A percentile compares a stretch with the other conserved stretches of the same genome.
Evolutionary conservation across 441 rosid species (phyloP).

Genomic region (Euphorbia schlechtendalii): DNA sequence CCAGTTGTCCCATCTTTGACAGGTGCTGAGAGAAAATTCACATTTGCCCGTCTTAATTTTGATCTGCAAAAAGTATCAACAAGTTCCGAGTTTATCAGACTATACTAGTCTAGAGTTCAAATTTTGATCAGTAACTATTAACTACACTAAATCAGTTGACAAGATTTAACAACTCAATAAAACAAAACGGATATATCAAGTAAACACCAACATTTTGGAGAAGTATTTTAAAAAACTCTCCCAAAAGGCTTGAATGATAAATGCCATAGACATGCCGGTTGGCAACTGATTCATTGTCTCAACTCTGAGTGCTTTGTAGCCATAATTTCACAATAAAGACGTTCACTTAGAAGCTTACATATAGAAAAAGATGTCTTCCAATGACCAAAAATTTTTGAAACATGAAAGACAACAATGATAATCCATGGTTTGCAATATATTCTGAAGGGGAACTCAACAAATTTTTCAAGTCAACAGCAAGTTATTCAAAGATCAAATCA

Average conservation of each 20-base stretch:
- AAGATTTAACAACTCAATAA: neutral
- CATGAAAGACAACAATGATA: neutral
- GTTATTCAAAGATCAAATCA: neutral
- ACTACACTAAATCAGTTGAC: neutral
- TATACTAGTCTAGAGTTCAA: neutral
- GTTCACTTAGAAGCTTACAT: neutral
- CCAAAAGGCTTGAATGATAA: neutral
- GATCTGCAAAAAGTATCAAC: constrained; percentile 36
- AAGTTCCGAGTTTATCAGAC: neutral
- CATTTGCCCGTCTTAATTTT: constrained; percentile 73
- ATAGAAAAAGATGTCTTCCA: constrained; percentile 2
- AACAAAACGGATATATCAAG: neutral
- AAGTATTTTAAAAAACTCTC: neutral
- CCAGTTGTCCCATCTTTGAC: constrained; percentile 93
- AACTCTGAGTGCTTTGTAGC: neutral
- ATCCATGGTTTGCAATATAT: neutral
- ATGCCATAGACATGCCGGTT: constrained; percentile 1
- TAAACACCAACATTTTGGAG: constrained; percentile 2
- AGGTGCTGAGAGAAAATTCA: constrained; percentile 73
- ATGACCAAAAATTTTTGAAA: neutral
- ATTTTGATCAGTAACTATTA: neutral
- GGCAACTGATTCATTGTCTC: neutral
- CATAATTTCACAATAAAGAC: neutral
- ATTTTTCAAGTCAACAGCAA: neutral
- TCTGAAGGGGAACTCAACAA: neutral